Base-by-base conservation (phyloP, 495 filamentous ascomycete genomes). In the Lasiosphaeria miniovina region DNA sequence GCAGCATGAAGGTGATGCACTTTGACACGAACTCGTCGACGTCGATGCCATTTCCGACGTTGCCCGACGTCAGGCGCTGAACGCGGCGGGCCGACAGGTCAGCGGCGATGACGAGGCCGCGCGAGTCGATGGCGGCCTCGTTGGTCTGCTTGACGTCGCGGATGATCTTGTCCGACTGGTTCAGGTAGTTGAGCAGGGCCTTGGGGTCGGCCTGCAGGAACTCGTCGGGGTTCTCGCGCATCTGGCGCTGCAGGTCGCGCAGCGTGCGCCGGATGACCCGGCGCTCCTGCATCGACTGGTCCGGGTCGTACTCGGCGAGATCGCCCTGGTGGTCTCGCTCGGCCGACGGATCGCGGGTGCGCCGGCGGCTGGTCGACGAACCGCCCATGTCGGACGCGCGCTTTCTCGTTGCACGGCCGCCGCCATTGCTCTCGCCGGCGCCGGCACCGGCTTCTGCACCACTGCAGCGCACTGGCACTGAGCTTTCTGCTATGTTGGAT, bases 11-110 rank as follows among this genome's bases (percentile, higher is more conserved):
- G 2, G 80, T 82, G 50, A 95, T 90, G 69, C 89, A 93, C 70
- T 95, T 96, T 0, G 89, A 89, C 8, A 98, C 87, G 66, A 98
- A 97, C 61, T 96, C 90, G 62, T 98, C 93, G 0, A 95, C 82
- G 65, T 98, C 95, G 32, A 98, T 76, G 3, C 91, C 89, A 38
- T 85, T 83, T 6, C 81, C 80, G 4, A 79, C 67, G 57, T 87
- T 86, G 7, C 92, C 93, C 2, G 88, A 74, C 4, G 86, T 86
- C 9, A 91, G 76, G 36, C 88, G 84, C 34, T 85, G 74, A 0
- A 86, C 84, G 63, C 88, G 90, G 57, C 90, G 89, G 58, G 87
- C 85, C 0, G 88, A 85, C 3, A 92, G 74, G 61, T 98, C 94
- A 17, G 90, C 86, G 0, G 87, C 84, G 38, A 78, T 82, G 10